phyloP scores from a whole-genome alignment of 305 asterid species.

The Fraxinus albicans region DNA sequence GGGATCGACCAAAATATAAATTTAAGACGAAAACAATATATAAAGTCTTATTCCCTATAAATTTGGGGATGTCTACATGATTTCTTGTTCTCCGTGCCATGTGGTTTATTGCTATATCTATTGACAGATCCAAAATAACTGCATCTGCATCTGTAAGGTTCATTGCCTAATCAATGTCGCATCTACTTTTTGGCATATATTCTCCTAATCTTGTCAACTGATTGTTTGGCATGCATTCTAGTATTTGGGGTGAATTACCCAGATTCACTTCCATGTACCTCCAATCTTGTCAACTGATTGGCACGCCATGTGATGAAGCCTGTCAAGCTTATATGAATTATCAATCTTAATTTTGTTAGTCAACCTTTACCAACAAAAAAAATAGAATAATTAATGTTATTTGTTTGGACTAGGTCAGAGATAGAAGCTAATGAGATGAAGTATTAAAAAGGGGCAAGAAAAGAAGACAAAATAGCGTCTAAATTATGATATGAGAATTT shows the following conservation, averaged over 20 bases:
- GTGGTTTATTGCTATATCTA: not conserved
- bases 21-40: not conserved
- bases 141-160: not conserved
- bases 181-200: not conserved
- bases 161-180: not conserved
- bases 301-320: not conserved
- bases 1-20: not conserved
- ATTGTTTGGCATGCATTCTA: not conserved
- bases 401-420: not conserved
- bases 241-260: not conserved
- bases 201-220: not conserved
- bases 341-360: not conserved
- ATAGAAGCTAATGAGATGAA: not conserved
- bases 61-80: not conserved
- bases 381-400: not conserved
- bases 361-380: not conserved
- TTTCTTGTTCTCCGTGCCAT: not conserved
- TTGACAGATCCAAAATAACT: not conserved
- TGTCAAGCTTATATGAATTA: not conserved
- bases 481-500: not conserved
- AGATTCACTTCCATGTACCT: not conserved
- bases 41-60: not conserved
- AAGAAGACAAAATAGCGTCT: not conserved
- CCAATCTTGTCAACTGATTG: not conserved
- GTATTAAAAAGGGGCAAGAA: not conserved